phyloP scores from a whole-genome alignment of 2,329 filamentous ascomycete species.

The Diplodia mutila region DNA sequence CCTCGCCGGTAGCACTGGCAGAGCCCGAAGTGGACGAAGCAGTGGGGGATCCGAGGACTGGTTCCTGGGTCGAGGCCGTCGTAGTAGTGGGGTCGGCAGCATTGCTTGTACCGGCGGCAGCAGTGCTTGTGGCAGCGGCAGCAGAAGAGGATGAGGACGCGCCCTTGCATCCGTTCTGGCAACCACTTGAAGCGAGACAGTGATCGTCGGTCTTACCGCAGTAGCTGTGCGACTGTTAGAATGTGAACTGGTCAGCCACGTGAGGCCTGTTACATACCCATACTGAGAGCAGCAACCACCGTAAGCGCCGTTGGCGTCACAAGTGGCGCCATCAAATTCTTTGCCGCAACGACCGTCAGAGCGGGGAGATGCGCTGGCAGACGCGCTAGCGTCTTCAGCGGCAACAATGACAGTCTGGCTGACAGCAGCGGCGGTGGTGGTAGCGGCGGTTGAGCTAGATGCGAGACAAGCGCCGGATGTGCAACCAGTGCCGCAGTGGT shows the following conservation, averaged over 20 bases:
- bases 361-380: constrained; percentile 26
- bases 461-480: constrained; percentile 37
- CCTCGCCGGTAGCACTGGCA: constrained; percentile 30
- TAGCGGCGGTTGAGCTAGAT: constrained; percentile 17
- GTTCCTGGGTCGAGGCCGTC: constrained; percentile 31
- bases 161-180: constrained; percentile 46
- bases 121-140: constrained; percentile 29
- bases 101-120: constrained; percentile 28
- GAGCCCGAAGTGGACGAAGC: constrained; percentile 28
- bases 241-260: constrained; percentile 25
- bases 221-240: constrained; percentile 33
- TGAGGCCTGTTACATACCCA: constrained; percentile 28
- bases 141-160: constrained; percentile 26
- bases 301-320: constrained; percentile 29
- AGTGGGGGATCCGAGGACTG: constrained; percentile 42
- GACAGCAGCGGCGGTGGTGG: constrained; percentile 24
- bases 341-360: constrained; percentile 36
- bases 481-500: constrained; percentile 44
- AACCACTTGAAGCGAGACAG: constrained; percentile 43
- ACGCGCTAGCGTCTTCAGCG: background rate
- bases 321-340: constrained; percentile 34
- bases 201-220: constrained; percentile 44
- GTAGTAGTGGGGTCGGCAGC: background rate
- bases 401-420: constrained; percentile 20
- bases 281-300: constrained; percentile 33